Conservation (phyloP, 306 rosid species). For the Geum urbanum region DNA sequence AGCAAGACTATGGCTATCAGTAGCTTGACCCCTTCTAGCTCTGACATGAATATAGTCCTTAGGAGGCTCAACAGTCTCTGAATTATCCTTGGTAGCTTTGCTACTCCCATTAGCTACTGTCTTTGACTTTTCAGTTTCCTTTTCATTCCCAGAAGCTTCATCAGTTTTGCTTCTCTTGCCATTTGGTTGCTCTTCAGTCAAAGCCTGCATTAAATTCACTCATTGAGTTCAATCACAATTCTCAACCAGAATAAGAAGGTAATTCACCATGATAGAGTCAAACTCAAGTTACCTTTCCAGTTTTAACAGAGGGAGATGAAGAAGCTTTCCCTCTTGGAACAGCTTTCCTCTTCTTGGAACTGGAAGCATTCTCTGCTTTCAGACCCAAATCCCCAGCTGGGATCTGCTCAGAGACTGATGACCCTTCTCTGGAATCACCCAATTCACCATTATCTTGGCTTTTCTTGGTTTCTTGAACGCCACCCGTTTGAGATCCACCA, state of each 20-base stretch:
- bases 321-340: constrained; percentile 41
- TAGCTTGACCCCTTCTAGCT: constrained; percentile 95
- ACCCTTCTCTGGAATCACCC: constrained; percentile 50
- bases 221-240: constrained; percentile 10
- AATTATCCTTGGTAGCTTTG: constrained; percentile 32
- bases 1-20: constrained; percentile 94
- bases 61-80: constrained; percentile 62
- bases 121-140: constrained; percentile 34
- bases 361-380: constrained; percentile 30
- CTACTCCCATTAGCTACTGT: constrained; percentile 23
- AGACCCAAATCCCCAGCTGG: constrained; percentile 33
- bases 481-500: constrained; percentile 35
- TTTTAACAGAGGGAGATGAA: constrained; percentile 29
- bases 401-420: constrained; percentile 54
- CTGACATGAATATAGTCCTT: constrained; percentile 91
- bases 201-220: constrained; percentile 25
- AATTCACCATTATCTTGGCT: constrained; percentile 45
- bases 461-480: constrained; percentile 25
- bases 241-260: neutral
- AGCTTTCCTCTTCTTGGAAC: constrained; percentile 42
- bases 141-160: constrained; percentile 37
- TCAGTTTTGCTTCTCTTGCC: constrained; percentile 44
- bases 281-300: constrained; percentile 30
- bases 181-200: constrained; percentile 31
- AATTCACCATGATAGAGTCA: neutral